Evolutionary conservation across 768 basidiomycete species (phyloP).

Genomic region (Leccinum variicolor): DNA sequence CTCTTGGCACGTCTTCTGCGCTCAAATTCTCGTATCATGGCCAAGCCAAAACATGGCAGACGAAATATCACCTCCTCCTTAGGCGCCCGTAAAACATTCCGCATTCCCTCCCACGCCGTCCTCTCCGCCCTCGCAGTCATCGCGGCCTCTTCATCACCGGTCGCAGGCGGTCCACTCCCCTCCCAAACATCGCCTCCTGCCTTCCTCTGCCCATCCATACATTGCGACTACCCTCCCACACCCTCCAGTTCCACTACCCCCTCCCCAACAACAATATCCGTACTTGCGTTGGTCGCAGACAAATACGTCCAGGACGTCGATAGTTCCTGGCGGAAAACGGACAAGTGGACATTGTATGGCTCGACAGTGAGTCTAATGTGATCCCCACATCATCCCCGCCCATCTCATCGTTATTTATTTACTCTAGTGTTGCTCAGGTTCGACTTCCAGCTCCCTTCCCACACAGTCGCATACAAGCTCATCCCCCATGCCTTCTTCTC

Average conservation of each 20-base stretch:
- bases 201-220: conserved; percentile 58
- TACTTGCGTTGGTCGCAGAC: conserved; percentile 41
- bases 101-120: conserved; percentile 46
- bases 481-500: conserved; percentile 12
- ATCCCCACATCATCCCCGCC: not conserved
- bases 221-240: conserved; percentile 4
- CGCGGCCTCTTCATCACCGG: conserved; percentile 44
- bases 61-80: conserved; percentile 19
- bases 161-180: conserved; percentile 44
- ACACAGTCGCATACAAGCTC: not conserved
- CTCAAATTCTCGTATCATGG: conserved; percentile 39
- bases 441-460: conserved; percentile 3
- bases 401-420: not conserved
- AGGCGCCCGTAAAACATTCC: not conserved
- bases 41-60: conserved; percentile 48
- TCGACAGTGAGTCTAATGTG: conserved; percentile 51
- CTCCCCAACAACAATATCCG: conserved; percentile 2
- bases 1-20: conserved; percentile 37
- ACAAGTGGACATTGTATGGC: conserved; percentile 63
- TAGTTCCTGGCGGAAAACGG: conserved; percentile 55
- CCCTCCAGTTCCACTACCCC: conserved; percentile 13
- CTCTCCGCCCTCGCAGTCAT: conserved; percentile 58
- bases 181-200: conserved; percentile 40
- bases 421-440: conserved; percentile 17
- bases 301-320: conserved; percentile 51